A percentile compares a stretch with the other conserved stretches of the same genome.
Evolutionary conservation across 2,329 filamentous ascomycete species (phyloP).

Genomic region (Aspergillus candidus): DNA sequence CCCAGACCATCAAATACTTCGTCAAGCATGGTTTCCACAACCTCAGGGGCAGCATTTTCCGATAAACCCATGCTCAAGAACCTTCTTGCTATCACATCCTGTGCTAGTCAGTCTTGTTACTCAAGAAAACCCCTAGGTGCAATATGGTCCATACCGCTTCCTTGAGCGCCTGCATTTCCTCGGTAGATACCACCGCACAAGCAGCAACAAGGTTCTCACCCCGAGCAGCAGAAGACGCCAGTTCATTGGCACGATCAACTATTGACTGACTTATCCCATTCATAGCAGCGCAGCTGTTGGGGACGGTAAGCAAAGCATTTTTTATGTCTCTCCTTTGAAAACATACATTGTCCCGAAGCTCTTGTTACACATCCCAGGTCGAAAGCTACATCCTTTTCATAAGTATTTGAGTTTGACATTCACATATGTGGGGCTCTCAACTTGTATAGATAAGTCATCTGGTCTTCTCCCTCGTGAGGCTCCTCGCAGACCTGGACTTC

Average conservation of each 20-base stretch:
- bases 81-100: slow-evolving; percentile 15
- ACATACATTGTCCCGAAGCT: slow-evolving; percentile 70
- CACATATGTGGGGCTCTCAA: slow-evolving; percentile 14
- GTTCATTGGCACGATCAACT: slow-evolving; percentile 66
- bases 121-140: no score
- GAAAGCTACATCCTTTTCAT: slow-evolving; percentile 36
- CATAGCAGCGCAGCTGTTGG: slow-evolving; percentile 65
- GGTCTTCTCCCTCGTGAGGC: slow-evolving; percentile 42
- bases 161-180: slow-evolving; percentile 61
- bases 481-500: slow-evolving; percentile 45
- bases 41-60: not conserved
- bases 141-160: slow-evolving; percentile 48
- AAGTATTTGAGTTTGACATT: not conserved
- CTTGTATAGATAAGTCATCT: slow-evolving; percentile 64
- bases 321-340: not conserved
- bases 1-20: slow-evolving; percentile 2
- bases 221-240: slow-evolving; percentile 61
- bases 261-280: slow-evolving; percentile 73
- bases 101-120: no score
- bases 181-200: slow-evolving; percentile 60
- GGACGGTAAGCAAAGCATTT: not conserved
- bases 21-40: slow-evolving; percentile 6
- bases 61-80: slow-evolving; percentile 14
- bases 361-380: slow-evolving; percentile 62
- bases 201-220: slow-evolving; percentile 71